Evolutionary conservation across 1,284 basidiomycete genomes (phyloP), one percentile per base, ranked within the genome.

Genomic region (Microbotryum violaceum): DNA sequence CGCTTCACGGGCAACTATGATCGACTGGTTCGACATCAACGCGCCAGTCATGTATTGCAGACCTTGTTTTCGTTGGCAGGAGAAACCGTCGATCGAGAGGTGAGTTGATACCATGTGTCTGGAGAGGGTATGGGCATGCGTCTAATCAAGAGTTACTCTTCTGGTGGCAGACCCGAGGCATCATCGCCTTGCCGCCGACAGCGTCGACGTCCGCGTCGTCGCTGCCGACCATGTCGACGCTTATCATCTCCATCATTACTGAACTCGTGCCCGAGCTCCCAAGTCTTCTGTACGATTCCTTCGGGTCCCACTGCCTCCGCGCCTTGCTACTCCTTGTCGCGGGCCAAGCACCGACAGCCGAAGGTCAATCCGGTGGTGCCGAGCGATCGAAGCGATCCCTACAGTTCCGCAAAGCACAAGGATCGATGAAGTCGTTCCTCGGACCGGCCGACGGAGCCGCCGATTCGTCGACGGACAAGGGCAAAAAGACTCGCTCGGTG

Each of bases 1-100:
- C 83, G 85, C 62, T 77, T 97, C 66, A 82, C 82, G 60, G 91
- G 89, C 73, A 88, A 87, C 85, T 88, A 84, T 68, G 83, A 83
- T 64, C 74, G 79, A 49, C 79, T 94, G 20, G 78, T 84, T 45
- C 83, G 80, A 70, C 88, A 96, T 72, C 82, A 91, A 25, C 92
- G 91, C 77, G 89, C 87, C 20, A 92, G 89, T 27, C 92, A 96
- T 81, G 91, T 94, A 10, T 86, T 87, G 67, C 91, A 96, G 75
- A 94, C 91, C 0, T 78, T 93, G 66, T 80, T 94, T 67, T 81
- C 81, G 5, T 81, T 90, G 7, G 84, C 85, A 0, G 63, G 67
- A n/a, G 82, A 85, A 51, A 91, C 90, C 0, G 77, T 92, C 27
- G 81, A 84, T 53, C 81, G 91, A 70, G 92, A 97, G 82, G 90